A percentile compares a stretch with the other conserved stretches of the same genome.
These are phyloP conservation scores for Macrocystidia cucumis DNA, from an alignment of 1,284 basidiomycete species.

Conservation along the genomic window DNA sequence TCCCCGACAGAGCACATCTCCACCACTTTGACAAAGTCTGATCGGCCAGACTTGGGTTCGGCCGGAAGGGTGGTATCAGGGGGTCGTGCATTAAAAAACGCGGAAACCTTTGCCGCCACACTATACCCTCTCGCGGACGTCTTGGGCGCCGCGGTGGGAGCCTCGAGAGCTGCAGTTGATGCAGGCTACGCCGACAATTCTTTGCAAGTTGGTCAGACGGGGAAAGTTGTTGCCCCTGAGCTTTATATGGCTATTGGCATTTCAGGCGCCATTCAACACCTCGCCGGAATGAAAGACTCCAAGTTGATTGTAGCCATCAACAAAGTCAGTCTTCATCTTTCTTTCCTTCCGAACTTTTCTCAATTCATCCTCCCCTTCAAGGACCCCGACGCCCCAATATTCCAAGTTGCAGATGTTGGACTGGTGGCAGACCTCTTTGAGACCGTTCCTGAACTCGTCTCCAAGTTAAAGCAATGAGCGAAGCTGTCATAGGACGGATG, in stretches of 20 bases:
- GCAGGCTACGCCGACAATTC: slow-evolving; percentile 98
- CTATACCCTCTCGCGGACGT: slow-evolving; percentile 92
- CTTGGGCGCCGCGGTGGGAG: slow-evolving; percentile 93
- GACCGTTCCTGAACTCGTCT: slow-evolving; percentile 80
- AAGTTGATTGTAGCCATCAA: slow-evolving; percentile 99
- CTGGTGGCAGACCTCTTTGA: slow-evolving; percentile 91
- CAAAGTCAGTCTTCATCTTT: slow-evolving; percentile 51
- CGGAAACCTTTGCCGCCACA: slow-evolving; percentile 85
- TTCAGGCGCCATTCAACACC: slow-evolving; percentile 97
- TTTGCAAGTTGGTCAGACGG: slow-evolving; percentile 97
- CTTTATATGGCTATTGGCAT: slow-evolving; percentile 96
- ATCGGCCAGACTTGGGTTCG: slow-evolving; percentile 87
- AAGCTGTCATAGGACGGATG: no score
- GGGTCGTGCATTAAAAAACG: slow-evolving; percentile 92
- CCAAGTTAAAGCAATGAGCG: slow-evolving; percentile 65
- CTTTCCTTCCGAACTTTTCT: slow-evolving; percentile 5
- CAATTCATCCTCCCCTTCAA: slow-evolving; percentile 22
- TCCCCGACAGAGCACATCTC: slow-evolving; percentile 71
- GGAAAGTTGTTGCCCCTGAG: slow-evolving; percentile 93
- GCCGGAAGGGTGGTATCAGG: slow-evolving; percentile 92
- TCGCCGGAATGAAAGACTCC: slow-evolving; percentile 99
- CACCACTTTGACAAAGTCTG: slow-evolving; percentile 85
- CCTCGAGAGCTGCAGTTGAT: slow-evolving; percentile 96
- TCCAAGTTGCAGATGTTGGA: slow-evolving; percentile 96
- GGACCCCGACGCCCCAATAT: slow-evolving; percentile 98